A percentile compares a stretch with the other conserved stretches of the same genome.
These are phyloP conservation scores for Striga asiatica DNA, from an alignment of 257 asterid genomes.

Conservation along the genomic window DNA sequence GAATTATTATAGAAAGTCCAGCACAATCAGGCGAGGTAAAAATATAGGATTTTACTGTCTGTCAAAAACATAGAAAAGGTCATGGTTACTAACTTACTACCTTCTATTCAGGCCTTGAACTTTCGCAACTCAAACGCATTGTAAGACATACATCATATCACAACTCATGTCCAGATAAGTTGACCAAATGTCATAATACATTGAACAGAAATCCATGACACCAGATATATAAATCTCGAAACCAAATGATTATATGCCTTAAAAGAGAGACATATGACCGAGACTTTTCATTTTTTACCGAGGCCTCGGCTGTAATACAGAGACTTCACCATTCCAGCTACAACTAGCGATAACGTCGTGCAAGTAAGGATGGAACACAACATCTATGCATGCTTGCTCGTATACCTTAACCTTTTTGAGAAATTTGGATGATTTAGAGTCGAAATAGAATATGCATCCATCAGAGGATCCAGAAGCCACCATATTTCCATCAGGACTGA, in stretches of 20 bases:
- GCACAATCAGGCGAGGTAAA: too few relatives aligned
- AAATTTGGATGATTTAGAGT: constrained; percentile 50
- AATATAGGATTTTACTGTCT: too few relatives aligned
- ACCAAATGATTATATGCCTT: not conserved
- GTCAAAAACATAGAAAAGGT: too few relatives aligned
- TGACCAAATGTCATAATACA: not conserved
- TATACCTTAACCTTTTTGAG: constrained; percentile 48
- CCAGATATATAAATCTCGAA: not conserved
- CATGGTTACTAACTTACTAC: too few relatives aligned
- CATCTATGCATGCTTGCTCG: constrained; percentile 62
- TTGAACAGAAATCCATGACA: not conserved
- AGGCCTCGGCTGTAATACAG: constrained; percentile 22
- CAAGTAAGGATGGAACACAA: constrained; percentile 62
- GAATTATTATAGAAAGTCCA: too few relatives aligned
- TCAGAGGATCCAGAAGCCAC: constrained; percentile 77
- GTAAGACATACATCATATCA: too few relatives aligned
- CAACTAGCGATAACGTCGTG: constrained; percentile 60
- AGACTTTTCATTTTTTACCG: constrained; percentile 8
- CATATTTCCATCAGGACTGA: constrained; percentile 53
- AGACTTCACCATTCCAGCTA: constrained; percentile 75
- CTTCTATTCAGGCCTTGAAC: too few relatives aligned
- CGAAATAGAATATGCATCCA: constrained; percentile 60
- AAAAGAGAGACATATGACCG: not conserved
- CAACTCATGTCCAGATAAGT: too few relatives aligned
- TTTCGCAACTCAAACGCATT: too few relatives aligned